Conservation (phyloP, 129 eudicot species). For the Flaveria sonorensis region DNA sequence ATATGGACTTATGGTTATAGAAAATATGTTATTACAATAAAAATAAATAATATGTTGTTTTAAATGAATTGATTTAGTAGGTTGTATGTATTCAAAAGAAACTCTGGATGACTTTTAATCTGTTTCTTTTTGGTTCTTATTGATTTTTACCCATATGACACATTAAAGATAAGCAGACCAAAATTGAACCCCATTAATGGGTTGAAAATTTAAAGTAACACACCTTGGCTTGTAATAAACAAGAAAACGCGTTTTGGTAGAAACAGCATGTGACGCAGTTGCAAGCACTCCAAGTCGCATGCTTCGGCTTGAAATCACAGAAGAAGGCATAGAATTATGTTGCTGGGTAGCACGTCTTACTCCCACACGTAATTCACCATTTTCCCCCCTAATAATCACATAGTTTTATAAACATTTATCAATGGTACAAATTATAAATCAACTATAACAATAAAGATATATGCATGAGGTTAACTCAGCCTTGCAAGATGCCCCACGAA, state of each 20-base stretch:
- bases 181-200: not conserved
- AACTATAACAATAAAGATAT: constrained; percentile 12
- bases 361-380: constrained; percentile 80
- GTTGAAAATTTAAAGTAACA: not conserved
- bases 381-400: constrained; percentile 55
- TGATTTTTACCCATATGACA: constrained; percentile 4
- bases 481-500: not conserved
- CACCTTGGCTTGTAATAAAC: constrained; percentile 90
- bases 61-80: not conserved
- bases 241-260: constrained; percentile 63
- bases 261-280: constrained; percentile 87
- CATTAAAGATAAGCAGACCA: not conserved
- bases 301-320: constrained; percentile 87
- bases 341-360: constrained; percentile 71
- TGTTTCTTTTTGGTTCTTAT: not conserved
- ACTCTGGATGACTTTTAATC: not conserved
- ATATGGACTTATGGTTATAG: not conserved
- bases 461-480: constrained; percentile 5
- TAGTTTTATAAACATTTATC: constrained; percentile 6
- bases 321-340: constrained; percentile 73
- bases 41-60: not conserved
- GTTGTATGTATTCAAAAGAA: constrained; percentile 7
- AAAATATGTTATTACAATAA: not conserved
- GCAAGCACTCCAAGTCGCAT: constrained; percentile 96
- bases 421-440: constrained; percentile 1